Base-by-base conservation (phyloP, 768 basidiomycete species). In the Thelephora ganbajun region DNA sequence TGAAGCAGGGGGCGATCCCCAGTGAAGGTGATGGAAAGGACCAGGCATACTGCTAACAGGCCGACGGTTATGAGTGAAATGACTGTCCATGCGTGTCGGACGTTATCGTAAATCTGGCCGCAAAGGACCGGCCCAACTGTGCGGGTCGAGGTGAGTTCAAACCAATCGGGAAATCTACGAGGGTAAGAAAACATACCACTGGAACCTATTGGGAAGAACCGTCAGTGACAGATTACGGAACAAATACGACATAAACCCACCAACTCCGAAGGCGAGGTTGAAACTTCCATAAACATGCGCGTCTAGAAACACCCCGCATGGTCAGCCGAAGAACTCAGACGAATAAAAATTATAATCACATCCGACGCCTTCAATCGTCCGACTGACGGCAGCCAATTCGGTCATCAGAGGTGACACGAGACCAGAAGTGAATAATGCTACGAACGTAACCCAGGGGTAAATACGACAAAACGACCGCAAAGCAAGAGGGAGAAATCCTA, bases 211-310 rank as follows among this genome's bases (percentile, higher is more conserved):
- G 50, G 22, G n/a, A 20, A 44, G 37, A 41, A 35, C 56, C 35
- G 5, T 13, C 19, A 53, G 36, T 26, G 22, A 19, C 39, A 14
- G 39, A n/a, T 35, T 14, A 41, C 36, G 35, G 23, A 22, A 14
- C 6, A 12, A 20, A 14, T 22, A 33, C 46, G 36, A 12, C n/a
- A 64, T 9, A 30, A 30, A 83, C 83, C 56, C 41, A 74, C 81
- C 83, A 48, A 81, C 57, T 1, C 79, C 83, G 51, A 77, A 84
- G 2, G 75, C 76, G 9, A 85, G 56, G 62, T 85, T 87, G 57
- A 83, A 84, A 0, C 76, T 77, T 2, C 76, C 83, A 54, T 83
- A 87, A 2, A 82, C 70, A 55, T 85, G 83, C 0, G 73, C 83
- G 60, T 80, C 84, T 86, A 54, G 26, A 42, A 4, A n/a, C 50